These are phyloP conservation scores for Antarctomyces pellizariae DNA, from an alignment of 495 filamentous ascomycete genomes.

Conservation along the genomic window DNA sequence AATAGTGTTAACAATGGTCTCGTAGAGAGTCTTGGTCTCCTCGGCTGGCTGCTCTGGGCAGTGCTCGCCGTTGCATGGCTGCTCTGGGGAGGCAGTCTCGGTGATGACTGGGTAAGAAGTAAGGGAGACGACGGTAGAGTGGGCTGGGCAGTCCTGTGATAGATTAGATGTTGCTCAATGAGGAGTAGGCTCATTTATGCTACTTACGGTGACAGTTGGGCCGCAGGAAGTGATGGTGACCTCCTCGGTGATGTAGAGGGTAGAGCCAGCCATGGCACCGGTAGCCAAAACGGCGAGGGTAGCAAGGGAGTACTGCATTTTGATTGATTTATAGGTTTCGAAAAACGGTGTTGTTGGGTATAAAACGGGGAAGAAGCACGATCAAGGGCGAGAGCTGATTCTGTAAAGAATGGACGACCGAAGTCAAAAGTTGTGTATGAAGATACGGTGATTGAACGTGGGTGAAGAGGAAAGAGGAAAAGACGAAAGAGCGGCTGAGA, in stretches of 20 bases:
- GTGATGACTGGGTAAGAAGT: slow-evolving; percentile 12
- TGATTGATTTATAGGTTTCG: slow-evolving; percentile 17
- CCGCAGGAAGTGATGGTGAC: slow-evolving; percentile 29
- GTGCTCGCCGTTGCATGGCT: background rate
- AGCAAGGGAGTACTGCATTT: slow-evolving; percentile 25
- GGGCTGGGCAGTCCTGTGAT: slow-evolving; percentile 31
- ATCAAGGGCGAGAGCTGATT: slow-evolving; percentile 16
- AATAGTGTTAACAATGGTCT: slow-evolving; percentile 2
- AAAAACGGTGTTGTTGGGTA: slow-evolving; percentile 1
- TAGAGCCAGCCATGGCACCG: slow-evolving; percentile 24
- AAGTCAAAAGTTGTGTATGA: slow-evolving; percentile 26
- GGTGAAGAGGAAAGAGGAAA: slow-evolving; percentile 23
- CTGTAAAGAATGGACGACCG: slow-evolving; percentile 36
- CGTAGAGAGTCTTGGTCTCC: background rate
- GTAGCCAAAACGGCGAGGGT: slow-evolving; percentile 25
- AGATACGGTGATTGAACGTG: slow-evolving; percentile 21
- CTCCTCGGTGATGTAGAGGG: slow-evolving; percentile 30
- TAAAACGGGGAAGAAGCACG: slow-evolving; percentile 15
- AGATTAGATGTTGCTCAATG: slow-evolving; percentile 1
- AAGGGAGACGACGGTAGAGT: slow-evolving; percentile 17
- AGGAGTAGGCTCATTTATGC: background rate
- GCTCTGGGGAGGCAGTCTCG: slow-evolving; percentile 2
- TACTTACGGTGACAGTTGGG: slow-evolving; percentile 10
- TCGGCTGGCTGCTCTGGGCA: background rate
- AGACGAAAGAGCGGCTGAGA: slow-evolving; percentile 11